Conservation (phyloP, 352 stramenopile species). For the Elongisporangium anandrum region DNA sequence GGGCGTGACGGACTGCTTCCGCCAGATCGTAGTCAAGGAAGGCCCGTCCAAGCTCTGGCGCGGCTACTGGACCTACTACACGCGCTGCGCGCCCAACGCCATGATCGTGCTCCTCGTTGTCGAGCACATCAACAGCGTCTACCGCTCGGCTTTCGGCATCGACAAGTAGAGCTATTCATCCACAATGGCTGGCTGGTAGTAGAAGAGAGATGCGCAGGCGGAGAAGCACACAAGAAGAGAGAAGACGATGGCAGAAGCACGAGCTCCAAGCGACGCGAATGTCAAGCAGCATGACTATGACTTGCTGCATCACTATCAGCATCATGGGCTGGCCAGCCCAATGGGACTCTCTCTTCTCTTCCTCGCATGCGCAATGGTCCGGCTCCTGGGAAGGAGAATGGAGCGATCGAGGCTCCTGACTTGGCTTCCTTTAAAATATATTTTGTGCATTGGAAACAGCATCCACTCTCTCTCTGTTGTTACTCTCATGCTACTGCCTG, state of each 20-base stretch:
- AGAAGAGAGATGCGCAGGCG: not conserved
- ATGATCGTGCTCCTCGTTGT: slow-evolving; percentile 99
- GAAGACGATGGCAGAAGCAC: not conserved
- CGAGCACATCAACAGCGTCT: slow-evolving; percentile 91
- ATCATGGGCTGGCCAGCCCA: not conserved
- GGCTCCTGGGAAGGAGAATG: not conserved
- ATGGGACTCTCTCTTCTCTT: not conserved
- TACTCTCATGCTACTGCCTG: slow-evolving; percentile 1
- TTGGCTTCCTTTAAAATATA: not conserved
- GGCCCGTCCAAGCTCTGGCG: slow-evolving; percentile 95
- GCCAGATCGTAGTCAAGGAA: slow-evolving; percentile 94
- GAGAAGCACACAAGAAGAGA: slow-evolving; percentile 3
- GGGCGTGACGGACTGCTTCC: slow-evolving; percentile 93
- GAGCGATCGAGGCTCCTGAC: not conserved
- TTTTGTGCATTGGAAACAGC: not conserved
- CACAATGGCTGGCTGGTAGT: not conserved
- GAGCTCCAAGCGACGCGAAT: not conserved
- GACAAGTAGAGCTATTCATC: slow-evolving; percentile 8
- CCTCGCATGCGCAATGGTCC: not conserved
- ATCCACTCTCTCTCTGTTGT: not conserved
- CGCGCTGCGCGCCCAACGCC: slow-evolving; percentile 97
- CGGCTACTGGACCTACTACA: slow-evolving; percentile 98
- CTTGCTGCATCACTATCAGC: not conserved
- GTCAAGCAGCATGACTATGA: not conserved
- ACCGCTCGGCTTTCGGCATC: slow-evolving; percentile 62